These are phyloP conservation scores for Pterocarpus santalinus DNA, from an alignment of 306 rosid genomes.

Conservation along the genomic window DNA sequence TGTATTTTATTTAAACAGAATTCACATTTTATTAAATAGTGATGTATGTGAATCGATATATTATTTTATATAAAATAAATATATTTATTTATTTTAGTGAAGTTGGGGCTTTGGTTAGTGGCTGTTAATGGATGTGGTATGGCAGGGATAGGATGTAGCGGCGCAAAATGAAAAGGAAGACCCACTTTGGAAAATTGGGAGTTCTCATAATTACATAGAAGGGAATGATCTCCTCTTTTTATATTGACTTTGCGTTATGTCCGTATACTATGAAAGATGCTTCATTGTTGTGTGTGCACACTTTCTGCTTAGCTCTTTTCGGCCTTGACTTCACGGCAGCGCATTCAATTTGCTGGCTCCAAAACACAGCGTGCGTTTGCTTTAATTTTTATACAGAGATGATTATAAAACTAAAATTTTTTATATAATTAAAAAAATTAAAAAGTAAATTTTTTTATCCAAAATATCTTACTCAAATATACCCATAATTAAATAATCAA, in stretches of 20 bases:
- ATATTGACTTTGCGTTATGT: slow-evolving; percentile 55
- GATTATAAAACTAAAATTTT: too few species aligned
- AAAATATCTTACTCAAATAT: too few species aligned
- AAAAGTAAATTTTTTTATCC: too few species aligned
- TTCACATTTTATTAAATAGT: too few species aligned
- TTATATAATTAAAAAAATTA: too few species aligned
- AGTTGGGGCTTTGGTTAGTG: not conserved
- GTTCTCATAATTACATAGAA: slow-evolving; percentile 53
- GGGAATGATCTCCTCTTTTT: slow-evolving; percentile 50
- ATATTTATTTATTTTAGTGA: not conserved
- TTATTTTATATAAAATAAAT: not conserved
- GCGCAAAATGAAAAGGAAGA: slow-evolving; percentile 40
- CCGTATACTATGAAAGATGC: slow-evolving; percentile 9
- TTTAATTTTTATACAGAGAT: too few species aligned
- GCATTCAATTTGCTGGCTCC: not conserved
- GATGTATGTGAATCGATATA: not conserved
- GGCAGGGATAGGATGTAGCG: slow-evolving; percentile 14
- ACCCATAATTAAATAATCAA: not conserved
- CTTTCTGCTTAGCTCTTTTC: slow-evolving; percentile 11
- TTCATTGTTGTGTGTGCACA: slow-evolving; percentile 48
- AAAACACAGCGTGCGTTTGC: too few species aligned
- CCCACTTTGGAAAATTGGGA: slow-evolving; percentile 31
- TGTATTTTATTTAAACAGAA: too few species aligned
- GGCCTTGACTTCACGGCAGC: slow-evolving; percentile 4
- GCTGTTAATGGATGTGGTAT: not conserved